Evolutionary conservation across 192 early-diverging fungal genomes (phyloP).

Genomic region (Endogone sp.): DNA sequence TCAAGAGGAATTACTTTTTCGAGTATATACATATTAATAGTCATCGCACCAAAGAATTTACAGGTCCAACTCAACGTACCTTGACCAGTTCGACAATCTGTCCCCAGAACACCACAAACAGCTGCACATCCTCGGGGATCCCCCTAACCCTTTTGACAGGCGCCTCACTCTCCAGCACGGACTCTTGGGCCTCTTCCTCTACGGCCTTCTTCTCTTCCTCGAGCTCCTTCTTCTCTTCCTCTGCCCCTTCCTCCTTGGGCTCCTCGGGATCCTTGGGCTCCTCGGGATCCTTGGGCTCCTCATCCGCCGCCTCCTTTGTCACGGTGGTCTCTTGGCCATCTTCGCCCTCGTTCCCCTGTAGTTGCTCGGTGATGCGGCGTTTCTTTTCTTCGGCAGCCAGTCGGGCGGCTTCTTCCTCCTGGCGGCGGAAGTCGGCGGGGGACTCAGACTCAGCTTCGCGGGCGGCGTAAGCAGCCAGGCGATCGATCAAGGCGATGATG

Average conservation of each 20-base stretch:
- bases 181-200: slow-evolving; percentile 18
- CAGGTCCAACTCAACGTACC: slow-evolving; percentile 35
- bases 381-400: slow-evolving; percentile 22
- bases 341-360: slow-evolving; percentile 33
- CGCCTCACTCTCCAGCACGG: slow-evolving; percentile 20
- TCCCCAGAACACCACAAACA: slow-evolving; percentile 97
- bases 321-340: slow-evolving; percentile 23
- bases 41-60: no score
- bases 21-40: no score
- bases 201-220: slow-evolving; percentile 5
- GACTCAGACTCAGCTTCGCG: slow-evolving; percentile 59
- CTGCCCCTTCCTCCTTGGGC: slow-evolving; percentile 9
- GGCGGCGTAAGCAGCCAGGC: slow-evolving; percentile 88
- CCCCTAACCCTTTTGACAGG: slow-evolving; percentile 54
- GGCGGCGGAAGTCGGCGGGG: slow-evolving; percentile 16
- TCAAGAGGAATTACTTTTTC: not conserved
- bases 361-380: slow-evolving; percentile 15
- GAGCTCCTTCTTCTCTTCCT: slow-evolving; percentile 2
- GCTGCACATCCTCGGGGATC: slow-evolving; percentile 79
- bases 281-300: slow-evolving; percentile 11
- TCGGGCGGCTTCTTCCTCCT: slow-evolving; percentile 40
- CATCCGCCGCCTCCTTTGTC: slow-evolving; percentile 11
- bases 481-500: slow-evolving; percentile 92
- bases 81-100: slow-evolving; percentile 92
- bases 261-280: slow-evolving; percentile 12